phyloP scores from a whole-genome alignment of 345 rosid species.

The Euphorbia lathyris region DNA sequence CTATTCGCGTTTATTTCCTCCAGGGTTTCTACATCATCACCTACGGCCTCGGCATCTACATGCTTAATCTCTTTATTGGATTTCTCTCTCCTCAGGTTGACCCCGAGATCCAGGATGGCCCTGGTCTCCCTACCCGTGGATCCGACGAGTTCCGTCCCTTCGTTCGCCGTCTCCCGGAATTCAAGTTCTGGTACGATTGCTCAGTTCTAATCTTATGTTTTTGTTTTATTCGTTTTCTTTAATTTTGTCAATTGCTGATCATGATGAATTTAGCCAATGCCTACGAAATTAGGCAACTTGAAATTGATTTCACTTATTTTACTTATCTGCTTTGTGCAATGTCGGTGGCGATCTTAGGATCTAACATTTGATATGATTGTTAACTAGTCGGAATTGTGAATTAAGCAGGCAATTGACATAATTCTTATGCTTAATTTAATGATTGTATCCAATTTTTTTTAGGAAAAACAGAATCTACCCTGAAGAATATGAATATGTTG shows the following conservation, averaged over 20 bases:
- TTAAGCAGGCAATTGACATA: neutral
- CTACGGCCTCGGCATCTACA: slow-evolving; percentile 82
- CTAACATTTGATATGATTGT: neutral
- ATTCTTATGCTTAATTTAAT: neutral
- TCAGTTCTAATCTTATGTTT: neutral
- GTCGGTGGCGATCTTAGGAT: neutral
- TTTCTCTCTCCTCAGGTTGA: slow-evolving; percentile 94
- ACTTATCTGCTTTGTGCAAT: neutral
- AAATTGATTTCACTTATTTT: neutral
- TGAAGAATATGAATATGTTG: neutral
- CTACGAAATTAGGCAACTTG: neutral
- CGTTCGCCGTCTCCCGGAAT: slow-evolving; percentile 87
- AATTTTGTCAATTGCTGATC: neutral
- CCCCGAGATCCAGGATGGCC: slow-evolving; percentile 66
- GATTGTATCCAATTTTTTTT: no score
- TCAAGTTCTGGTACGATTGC: slow-evolving; percentile 70
- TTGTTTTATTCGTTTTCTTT: neutral
- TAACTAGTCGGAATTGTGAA: neutral
- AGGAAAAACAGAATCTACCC: neutral
- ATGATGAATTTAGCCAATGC: neutral
- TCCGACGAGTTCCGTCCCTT: slow-evolving; percentile 96
- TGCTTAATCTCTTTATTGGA: slow-evolving; percentile 79
- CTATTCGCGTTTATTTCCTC: slow-evolving; percentile 67
- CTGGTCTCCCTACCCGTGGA: slow-evolving; percentile 74
- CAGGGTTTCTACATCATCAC: slow-evolving; percentile 91